A percentile compares a stretch with the other conserved stretches of the same genome.
Conservation (phyloP, 2,329 filamentous ascomycete species). For the Westerdykella ornata region DNA sequence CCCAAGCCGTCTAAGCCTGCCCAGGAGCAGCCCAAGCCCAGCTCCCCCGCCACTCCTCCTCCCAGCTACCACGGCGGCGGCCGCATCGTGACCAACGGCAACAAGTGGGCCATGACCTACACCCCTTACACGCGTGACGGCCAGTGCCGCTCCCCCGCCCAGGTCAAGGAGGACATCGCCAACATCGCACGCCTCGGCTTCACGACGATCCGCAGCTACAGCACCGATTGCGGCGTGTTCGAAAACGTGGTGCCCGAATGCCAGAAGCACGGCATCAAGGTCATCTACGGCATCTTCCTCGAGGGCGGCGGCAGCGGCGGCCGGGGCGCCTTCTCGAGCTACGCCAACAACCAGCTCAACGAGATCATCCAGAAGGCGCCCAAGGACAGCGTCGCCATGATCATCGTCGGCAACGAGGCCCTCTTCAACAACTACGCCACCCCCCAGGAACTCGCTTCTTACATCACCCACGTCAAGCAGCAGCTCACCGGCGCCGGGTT, state of each 20-base stretch:
- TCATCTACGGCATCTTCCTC: slow-evolving; percentile 87
- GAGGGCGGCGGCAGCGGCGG: slow-evolving; percentile 50
- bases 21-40: slow-evolving; percentile 14
- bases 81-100: slow-evolving; percentile 38
- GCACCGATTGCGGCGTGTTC: slow-evolving; percentile 81
- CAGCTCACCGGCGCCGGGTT: slow-evolving; percentile 61
- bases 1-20: slow-evolving; percentile 1
- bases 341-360: slow-evolving; percentile 65
- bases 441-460: slow-evolving; percentile 57
- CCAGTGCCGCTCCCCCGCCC: slow-evolving; percentile 38
- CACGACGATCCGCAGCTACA: slow-evolving; percentile 73
- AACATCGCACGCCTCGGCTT: slow-evolving; percentile 46
- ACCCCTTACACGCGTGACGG: slow-evolving; percentile 42
- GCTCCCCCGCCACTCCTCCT: slow-evolving; percentile 7
- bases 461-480: slow-evolving; percentile 62
- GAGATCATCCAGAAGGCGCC: slow-evolving; percentile 65
- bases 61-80: slow-evolving; percentile 17
- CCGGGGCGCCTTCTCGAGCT: slow-evolving; percentile 38
- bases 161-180: slow-evolving; percentile 39
- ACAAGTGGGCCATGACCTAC: slow-evolving; percentile 47
- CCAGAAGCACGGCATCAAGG: slow-evolving; percentile 59
- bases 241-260: slow-evolving; percentile 66
- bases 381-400: slow-evolving; percentile 65
- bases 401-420: slow-evolving; percentile 88
- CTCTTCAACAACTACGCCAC: slow-evolving; percentile 67